Evolutionary conservation across 1,284 basidiomycete species (phyloP).

Genomic region (Anthracocystis walkeri): DNA sequence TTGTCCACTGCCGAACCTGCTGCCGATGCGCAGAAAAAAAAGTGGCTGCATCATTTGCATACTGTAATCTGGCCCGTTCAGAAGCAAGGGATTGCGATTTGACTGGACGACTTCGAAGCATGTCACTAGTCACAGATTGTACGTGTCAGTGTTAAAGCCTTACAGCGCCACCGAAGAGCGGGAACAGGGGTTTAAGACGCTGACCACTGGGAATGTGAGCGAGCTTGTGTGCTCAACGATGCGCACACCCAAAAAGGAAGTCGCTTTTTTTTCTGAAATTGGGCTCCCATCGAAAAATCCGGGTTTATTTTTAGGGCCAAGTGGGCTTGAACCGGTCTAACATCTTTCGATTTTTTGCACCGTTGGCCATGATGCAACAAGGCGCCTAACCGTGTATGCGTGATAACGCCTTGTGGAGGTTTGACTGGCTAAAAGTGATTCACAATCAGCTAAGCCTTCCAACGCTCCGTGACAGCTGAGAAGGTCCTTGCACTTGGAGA

Average conservation of each 20-base stretch:
- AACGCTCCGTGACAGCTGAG: neutral
- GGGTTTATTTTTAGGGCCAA: neutral
- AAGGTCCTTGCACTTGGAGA: neutral
- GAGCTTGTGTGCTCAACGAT: neutral
- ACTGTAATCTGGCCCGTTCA: no score
- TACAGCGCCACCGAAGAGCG: no score
- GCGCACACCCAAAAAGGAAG: neutral
- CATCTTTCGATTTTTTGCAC: neutral
- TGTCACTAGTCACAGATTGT: no score
- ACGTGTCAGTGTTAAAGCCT: no score
- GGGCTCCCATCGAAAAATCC: neutral
- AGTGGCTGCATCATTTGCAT: no score
- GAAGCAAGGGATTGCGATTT: no score
- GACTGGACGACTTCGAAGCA: no score
- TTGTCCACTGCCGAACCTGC: neutral
- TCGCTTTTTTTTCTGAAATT: neutral
- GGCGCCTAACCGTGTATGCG: no score
- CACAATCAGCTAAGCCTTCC: conserved; percentile 1
- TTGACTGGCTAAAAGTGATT: neutral
- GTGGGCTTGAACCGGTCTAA: neutral
- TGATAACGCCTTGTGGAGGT: neutral
- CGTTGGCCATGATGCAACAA: neutral
- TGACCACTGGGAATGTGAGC: neutral
- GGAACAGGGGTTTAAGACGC: neutral
- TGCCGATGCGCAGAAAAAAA: neutral